phyloP scores from a whole-genome alignment of 2,329 filamentous ascomycete genomes.

The Aspergillus sp. region DNA sequence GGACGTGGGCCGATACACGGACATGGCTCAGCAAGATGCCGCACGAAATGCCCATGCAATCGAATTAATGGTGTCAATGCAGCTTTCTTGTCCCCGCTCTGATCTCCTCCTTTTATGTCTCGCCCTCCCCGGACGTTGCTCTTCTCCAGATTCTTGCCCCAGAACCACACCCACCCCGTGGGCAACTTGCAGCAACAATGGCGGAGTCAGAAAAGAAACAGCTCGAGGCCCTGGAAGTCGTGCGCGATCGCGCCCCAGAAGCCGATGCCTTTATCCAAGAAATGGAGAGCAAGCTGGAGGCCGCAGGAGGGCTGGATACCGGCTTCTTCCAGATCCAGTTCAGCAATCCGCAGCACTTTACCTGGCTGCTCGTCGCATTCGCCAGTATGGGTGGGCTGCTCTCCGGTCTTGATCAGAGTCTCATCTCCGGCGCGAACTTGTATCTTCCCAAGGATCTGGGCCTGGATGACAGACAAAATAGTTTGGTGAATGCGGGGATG shows the following conservation, averaged over 20 bases:
- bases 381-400: conserved; percentile 74
- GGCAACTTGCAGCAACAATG: not conserved
- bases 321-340: conserved; percentile 48
- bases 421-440: conserved; percentile 67
- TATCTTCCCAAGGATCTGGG: conserved; percentile 61
- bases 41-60: not conserved
- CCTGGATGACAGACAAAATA: conserved; percentile 58
- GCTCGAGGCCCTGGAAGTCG: conserved; percentile 7
- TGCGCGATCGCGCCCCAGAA: conserved; percentile 6
- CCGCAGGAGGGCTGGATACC: conserved; percentile 41
- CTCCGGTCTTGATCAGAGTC: conserved; percentile 69
- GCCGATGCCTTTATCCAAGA: conserved; percentile 4
- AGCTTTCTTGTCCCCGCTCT: not conserved
- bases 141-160: not conserved
- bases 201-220: conserved; percentile 4
- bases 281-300: conserved; percentile 26
- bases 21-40: not conserved
- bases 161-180: no score
- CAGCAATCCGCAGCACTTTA: conserved; percentile 61
- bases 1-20: not conserved
- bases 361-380: conserved; percentile 66
- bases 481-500: conserved; percentile 69
- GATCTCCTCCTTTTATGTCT: not conserved
- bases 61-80: not conserved
- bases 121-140: not conserved